Evolutionary conservation across 2,329 filamentous ascomycete species (phyloP).

Genomic region (Hymenotorrendiella dingleyae): DNA sequence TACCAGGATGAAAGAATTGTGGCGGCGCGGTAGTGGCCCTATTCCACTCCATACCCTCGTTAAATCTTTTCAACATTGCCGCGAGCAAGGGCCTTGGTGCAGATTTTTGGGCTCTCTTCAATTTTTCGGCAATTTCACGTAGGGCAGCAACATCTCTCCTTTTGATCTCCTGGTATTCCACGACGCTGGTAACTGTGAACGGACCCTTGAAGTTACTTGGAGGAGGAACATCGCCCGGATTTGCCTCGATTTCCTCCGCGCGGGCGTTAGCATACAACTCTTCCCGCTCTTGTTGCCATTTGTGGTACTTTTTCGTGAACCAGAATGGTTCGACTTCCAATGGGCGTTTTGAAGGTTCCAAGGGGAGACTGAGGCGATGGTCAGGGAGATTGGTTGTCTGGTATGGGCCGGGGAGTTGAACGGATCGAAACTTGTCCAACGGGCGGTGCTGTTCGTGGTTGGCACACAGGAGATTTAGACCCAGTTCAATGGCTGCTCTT

Average conservation of each 20-base stretch:
- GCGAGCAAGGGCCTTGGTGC: constrained; percentile 15
- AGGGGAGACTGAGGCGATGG: constrained; percentile 18
- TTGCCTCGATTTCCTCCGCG: neutral
- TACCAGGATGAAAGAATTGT: too few species aligned
- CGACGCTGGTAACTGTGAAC: constrained; percentile 7
- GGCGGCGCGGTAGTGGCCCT: too few species aligned
- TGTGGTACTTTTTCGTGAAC: constrained; percentile 21
- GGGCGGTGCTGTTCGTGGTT: constrained; percentile 28
- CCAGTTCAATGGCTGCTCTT: constrained; percentile 25
- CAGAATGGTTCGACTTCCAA: constrained; percentile 22
- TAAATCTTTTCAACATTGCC: neutral
- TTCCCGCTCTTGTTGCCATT: constrained; percentile 19
- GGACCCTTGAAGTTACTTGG: constrained; percentile 24
- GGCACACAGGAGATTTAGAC: constrained; percentile 22
- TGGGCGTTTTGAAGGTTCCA: constrained; percentile 22
- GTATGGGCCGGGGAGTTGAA: constrained; percentile 13
- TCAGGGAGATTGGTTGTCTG: constrained; percentile 11
- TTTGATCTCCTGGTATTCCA: constrained; percentile 10
- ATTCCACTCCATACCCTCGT: neutral
- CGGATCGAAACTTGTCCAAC: constrained; percentile 20
- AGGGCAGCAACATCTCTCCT: constrained; percentile 2
- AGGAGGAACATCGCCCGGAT: constrained; percentile 6
- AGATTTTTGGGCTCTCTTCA: constrained; percentile 1
- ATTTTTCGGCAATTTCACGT: neutral
- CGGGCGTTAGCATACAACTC: constrained; percentile 14